Evolutionary conservation across 805 yeast genomes (phyloP), one percentile per base, ranked within the genome.

Genomic region (Lipomyces mesembrius): DNA sequence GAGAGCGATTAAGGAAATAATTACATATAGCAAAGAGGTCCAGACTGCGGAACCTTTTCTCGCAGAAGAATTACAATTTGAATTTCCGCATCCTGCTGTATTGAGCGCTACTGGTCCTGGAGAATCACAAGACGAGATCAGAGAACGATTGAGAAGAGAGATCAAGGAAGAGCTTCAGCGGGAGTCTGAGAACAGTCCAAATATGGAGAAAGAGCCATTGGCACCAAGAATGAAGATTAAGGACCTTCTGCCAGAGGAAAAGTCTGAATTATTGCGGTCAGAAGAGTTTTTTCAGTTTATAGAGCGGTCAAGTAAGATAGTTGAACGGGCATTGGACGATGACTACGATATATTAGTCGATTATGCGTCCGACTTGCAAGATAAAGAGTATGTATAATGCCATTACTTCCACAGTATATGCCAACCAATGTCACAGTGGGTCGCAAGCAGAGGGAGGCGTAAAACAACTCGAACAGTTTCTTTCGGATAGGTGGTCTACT

Each of bases 311-410:
- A 68, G 78, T 51, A 76, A 76, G 52, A 75, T 80, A 7, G 67
- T 79, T 7, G 76, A 68, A 59, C 76, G 77, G 25, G 77, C 75
- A 17, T 52, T 74, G 4, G 75, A 74, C 9, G 73, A 71, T 12
- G 75, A 71, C 62, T 75, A 74, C 54, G 77, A 79, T 59, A 65
- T 77, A 12, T 63, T 75, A 14, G 61, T 64, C 35, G 77, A 79
- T 64, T 79, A 78, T 60, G 67, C 72, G 5, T 39, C 60, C 43
- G 64, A 32, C 5, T 32, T 34, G 20, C 56, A 27, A 2, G 55
- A 49, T 4, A 61, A 64, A 11, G 64, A 53, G 63, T 63, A 59
- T 25, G 64, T n/a, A 3, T 4, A n/a, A 2, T n/a, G 4, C 2
- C 7, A n/a, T 1, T n/a, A 8, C 35, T n/a, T 20, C 17, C 11